A percentile compares a stretch with the other conserved stretches of the same genome.
Evolutionary conservation across 768 basidiomycete genomes (phyloP).

Genomic region (Dentipellis fragilis): DNA sequence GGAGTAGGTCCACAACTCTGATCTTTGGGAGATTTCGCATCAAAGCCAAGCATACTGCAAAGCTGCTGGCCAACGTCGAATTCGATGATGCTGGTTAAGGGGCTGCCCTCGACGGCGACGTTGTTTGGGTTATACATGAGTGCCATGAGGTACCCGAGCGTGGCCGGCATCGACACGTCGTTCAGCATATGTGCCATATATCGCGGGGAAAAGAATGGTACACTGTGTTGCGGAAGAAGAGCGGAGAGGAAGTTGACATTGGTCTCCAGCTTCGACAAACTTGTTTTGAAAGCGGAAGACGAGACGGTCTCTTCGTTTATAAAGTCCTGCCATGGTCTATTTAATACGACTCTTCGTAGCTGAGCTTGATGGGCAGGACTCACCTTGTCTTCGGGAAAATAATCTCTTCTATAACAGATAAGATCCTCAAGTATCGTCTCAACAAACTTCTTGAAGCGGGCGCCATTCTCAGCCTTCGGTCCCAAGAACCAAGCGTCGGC

Average conservation of each 20-base stretch:
- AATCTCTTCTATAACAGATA: constrained; percentile 16
- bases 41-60: constrained; percentile 31
- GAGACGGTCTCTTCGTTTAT: constrained; percentile 11
- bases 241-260: constrained; percentile 10
- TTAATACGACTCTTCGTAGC: too few relatives aligned
- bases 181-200: constrained; percentile 32
- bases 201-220: constrained; percentile 31
- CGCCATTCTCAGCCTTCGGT: constrained; percentile 28
- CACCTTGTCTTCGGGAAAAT: constrained; percentile 23
- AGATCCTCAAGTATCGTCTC: constrained; percentile 17
- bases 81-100: constrained; percentile 30
- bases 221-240: constrained; percentile 21
- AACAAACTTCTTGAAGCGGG: constrained; percentile 20
- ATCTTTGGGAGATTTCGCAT: constrained; percentile 3
- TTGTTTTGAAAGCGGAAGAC: constrained; percentile 15
- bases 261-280: constrained; percentile 15
- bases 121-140: constrained; percentile 34
- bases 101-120: constrained; percentile 30
- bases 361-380: background rate
- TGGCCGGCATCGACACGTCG: constrained; percentile 23
- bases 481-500: constrained; percentile 31
- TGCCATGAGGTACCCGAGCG: constrained; percentile 16
- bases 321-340: constrained; percentile 11
- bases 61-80: constrained; percentile 28
- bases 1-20: constrained; percentile 2